Percentiles rank a stretch among this genome's conserved stretches.
Evolutionary conservation across 164 flowering plant species (phyloP).

Genomic region (Cinnamomum chago): DNA sequence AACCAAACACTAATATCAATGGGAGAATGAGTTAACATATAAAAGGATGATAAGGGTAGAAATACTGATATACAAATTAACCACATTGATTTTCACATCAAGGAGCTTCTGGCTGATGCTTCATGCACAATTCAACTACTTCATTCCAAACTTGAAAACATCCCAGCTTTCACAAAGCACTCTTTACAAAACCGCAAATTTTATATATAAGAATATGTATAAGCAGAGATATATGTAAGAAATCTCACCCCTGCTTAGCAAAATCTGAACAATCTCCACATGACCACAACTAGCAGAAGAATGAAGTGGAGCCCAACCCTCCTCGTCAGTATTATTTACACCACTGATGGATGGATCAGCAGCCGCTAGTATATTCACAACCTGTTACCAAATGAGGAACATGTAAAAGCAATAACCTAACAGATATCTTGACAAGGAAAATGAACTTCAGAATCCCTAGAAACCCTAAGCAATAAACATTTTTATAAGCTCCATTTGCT

Average conservation of each 20-base stretch:
- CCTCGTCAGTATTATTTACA: conserved; percentile 72
- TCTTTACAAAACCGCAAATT: background rate
- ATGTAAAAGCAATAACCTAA: background rate
- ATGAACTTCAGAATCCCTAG: background rate
- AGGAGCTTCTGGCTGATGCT: background rate
- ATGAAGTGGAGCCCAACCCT: conserved; percentile 96
- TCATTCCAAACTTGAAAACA: background rate
- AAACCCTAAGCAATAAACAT: no score
- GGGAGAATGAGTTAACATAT: no score
- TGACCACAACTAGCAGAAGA: conserved; percentile 89
- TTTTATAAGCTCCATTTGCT: no score
- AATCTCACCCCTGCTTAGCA: conserved; percentile 52
- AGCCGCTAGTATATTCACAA: conserved; percentile 45
- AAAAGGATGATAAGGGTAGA: no score
- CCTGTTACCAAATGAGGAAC: conserved; percentile 29
- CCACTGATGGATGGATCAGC: conserved; percentile 41
- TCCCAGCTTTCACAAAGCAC: background rate
- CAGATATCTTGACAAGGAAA: background rate
- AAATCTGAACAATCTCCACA: conserved; percentile 48
- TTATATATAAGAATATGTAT: background rate
- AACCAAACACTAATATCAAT: no score
- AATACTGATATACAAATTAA: no score
- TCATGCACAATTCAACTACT: background rate
- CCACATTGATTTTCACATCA: no score
- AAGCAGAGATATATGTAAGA: background rate